phyloP scores from a whole-genome alignment of 331 rosid genomes.

The Prunus yedoensis region DNA sequence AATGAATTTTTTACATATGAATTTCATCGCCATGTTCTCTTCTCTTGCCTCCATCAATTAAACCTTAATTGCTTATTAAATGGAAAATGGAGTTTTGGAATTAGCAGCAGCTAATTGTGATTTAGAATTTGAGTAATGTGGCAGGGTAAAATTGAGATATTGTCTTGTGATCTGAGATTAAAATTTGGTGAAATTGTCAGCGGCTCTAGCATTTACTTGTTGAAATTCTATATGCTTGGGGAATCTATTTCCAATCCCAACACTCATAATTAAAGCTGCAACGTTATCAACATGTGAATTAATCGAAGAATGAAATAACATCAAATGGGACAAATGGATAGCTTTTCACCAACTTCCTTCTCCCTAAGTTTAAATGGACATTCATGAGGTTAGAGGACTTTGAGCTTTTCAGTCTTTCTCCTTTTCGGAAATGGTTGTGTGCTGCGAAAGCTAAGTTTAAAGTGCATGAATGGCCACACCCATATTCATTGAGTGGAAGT shows the following conservation, averaged over 20 bases:
- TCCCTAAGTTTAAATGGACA: background rate
- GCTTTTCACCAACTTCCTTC: slow-evolving; percentile 1
- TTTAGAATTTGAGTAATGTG: too few species aligned
- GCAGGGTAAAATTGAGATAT: too few species aligned
- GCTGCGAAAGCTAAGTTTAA: slow-evolving; percentile 25
- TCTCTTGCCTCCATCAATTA: too few species aligned
- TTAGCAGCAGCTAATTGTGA: too few species aligned
- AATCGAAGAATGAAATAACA: background rate
- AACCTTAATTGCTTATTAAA: too few species aligned
- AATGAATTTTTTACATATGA: background rate
- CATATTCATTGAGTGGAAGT: slow-evolving; percentile 19
- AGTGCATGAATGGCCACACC: slow-evolving; percentile 16
- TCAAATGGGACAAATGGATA: background rate
- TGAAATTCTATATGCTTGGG: background rate
- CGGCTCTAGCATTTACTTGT: background rate
- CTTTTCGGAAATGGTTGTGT: slow-evolving; percentile 12
- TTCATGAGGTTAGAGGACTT: background rate
- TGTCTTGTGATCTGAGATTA: too few species aligned
- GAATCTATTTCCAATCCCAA: background rate
- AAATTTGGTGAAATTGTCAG: too few species aligned
- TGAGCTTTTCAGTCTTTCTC: slow-evolving; percentile 1
- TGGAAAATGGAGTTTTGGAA: background rate
- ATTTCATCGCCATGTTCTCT: slow-evolving; percentile 3
- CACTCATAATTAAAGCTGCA: background rate
- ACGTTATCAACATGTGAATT: background rate